Evolutionary conservation across 1,284 basidiomycete species (phyloP).

Genomic region (Apiotrichum siamense): DNA sequence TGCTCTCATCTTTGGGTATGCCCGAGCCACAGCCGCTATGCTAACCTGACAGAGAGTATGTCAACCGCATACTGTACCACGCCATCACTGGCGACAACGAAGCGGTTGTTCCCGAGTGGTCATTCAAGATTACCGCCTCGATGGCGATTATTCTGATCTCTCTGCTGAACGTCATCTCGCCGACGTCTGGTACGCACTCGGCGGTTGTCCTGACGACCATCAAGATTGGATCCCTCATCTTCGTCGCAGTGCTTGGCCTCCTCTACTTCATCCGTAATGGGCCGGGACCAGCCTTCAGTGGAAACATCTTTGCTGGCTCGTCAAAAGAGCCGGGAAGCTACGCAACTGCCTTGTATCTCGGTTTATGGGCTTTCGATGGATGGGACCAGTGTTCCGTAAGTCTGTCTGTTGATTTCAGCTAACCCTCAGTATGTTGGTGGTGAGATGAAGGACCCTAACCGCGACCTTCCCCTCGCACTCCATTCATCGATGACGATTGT

Average conservation of each 20-base stretch:
- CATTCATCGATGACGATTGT: conserved; percentile 71
- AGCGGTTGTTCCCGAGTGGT: conserved; percentile 75
- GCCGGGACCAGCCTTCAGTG: conserved; percentile 31
- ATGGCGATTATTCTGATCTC: conserved; percentile 67
- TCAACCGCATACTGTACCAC: conserved; percentile 56
- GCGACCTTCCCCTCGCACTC: conserved; percentile 82
- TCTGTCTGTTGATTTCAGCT: conserved; percentile 10
- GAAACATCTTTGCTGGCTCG: conserved; percentile 65
- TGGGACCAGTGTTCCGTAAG: conserved; percentile 56
- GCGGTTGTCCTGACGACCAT: conserved; percentile 79
- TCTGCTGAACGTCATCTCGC: conserved; percentile 68
- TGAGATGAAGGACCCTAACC: conserved; percentile 77
- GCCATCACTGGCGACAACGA: conserved; percentile 35
- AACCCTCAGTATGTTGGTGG: conserved; percentile 71
- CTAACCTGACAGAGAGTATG: conserved; percentile 59
- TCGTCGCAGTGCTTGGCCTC: conserved; percentile 48
- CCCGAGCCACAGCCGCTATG: neutral
- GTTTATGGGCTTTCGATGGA: conserved; percentile 91
- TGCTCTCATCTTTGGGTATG: conserved; percentile 54
- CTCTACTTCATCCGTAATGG: conserved; percentile 41
- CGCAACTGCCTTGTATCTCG: conserved; percentile 89
- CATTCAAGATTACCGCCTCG: conserved; percentile 80
- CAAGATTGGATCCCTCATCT: conserved; percentile 55
- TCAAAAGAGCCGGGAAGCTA: conserved; percentile 74
- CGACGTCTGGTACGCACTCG: conserved; percentile 70